Evolutionary conservation across 352 stramenopile species (phyloP), one percentile per base, ranked within the genome.

Genomic region (Globisporangium barbulae): DNA sequence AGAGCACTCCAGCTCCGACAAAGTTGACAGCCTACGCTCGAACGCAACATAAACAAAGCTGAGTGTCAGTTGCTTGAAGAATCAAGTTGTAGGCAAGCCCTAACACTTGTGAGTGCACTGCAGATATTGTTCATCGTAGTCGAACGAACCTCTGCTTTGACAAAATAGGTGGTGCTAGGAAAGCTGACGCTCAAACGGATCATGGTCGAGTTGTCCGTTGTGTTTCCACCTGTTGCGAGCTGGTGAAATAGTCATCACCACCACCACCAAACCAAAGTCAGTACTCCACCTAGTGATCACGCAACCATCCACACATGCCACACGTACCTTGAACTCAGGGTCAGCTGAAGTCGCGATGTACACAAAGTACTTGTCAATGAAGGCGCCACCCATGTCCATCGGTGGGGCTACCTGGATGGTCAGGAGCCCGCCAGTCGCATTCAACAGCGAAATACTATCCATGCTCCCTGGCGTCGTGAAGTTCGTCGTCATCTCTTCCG

Each of bases 361-460:
- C 10, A 75, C 63, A 2, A 68, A 19, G 31, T 81, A 90, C 9
- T 71, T 73, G 0, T 49, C 52, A 25, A 88, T 68, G n/a, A 67
- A n/a, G 6, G 70, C 49, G 8, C 79, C 81, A 25, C 81, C 81
- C 6, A 42, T 66, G 33, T 90, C 81, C 12, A 74, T 59, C 4
- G 81, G 75, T 0, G 68, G 25, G 0, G 22, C 25, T 1, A 90
- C 60, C 12, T 30, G 47, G 2, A 90, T 21, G 2, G 65, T 73
- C 5, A 90, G 54, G 35, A 86, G 58, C 3, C 81, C 81, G 3
- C 81, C 81, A 0, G 81, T 90, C 3, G 63, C 62, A 53, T 68
- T 64, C 1, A 74, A 2, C 2, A 85, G 59, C 4, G 31, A n/a
- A 28, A 84, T 69, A 0, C 53, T 53, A 37, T 53, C 47, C 0